Evolutionary conservation across 2,329 filamentous ascomycete genomes (phyloP).

Genomic region (Iodosphaeria phyllophila): DNA sequence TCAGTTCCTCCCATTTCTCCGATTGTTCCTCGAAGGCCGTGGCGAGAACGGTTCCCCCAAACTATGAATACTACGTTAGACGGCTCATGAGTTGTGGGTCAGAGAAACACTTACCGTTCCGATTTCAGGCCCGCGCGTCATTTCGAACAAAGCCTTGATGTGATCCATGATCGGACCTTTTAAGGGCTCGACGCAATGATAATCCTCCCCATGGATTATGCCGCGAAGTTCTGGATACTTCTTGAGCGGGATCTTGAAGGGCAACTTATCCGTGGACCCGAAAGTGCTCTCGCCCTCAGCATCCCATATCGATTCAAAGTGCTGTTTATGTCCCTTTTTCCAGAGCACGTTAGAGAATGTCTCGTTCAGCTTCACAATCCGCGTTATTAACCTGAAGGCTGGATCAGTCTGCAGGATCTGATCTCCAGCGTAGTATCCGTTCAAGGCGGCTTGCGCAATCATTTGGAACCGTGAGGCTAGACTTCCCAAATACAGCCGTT

Average conservation of each 20-base stretch:
- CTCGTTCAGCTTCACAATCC: constrained; percentile 18
- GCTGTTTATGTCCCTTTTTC: constrained; percentile 6
- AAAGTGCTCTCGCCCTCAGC: not conserved
- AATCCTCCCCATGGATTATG: constrained; percentile 9
- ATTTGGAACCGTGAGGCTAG: constrained; percentile 12
- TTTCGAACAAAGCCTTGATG: constrained; percentile 18
- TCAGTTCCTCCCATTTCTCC: constrained; percentile 29
- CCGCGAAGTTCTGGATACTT: constrained; percentile 5
- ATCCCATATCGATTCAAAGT: constrained; percentile 1
- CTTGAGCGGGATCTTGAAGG: constrained; percentile 1
- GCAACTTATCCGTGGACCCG: too few relatives aligned
- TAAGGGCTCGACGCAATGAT: constrained; percentile 6
- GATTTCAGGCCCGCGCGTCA: constrained; percentile 31
- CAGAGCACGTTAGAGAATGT: constrained; percentile 13
- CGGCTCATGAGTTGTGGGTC: not conserved
- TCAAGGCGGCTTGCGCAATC: constrained; percentile 13
- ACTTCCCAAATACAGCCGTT: constrained; percentile 16
- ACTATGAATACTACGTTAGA: constrained; percentile 8
- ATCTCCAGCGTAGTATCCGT: constrained; percentile 16
- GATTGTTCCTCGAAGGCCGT: constrained; percentile 33
- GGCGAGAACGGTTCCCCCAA: constrained; percentile 20
- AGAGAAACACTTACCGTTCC: constrained; percentile 21
- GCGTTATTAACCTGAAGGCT: constrained; percentile 17
- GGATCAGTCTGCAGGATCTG: constrained; percentile 10
- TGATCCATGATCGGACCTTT: constrained; percentile 17